Base-by-base conservation (phyloP, 2,329 filamentous ascomycete genomes). In the Thielaviopsis cerberus region DNA sequence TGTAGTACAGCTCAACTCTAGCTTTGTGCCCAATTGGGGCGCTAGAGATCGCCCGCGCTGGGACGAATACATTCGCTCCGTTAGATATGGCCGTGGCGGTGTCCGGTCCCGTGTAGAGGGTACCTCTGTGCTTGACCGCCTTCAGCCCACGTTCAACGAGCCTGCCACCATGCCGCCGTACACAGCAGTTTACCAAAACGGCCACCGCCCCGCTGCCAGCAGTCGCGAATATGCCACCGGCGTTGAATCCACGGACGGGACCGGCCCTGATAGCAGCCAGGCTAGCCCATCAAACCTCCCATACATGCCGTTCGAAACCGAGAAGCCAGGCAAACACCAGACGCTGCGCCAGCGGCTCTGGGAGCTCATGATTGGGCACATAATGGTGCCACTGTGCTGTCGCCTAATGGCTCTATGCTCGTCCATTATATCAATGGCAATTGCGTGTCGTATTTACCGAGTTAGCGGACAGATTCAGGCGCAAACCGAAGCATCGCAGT, bases 301-400 rank as follows among this genome's bases (percentile, higher is more conserved):
- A n/a, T 57, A 57, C 15, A 34, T 55, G 52, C 45, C 59, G 4
- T 60, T 50, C 45, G 59, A 57, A 6, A 55, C 59, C 3, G 59
- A 60, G 24, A 63, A 65, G 26, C 65, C 67, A 41, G 66, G 62
- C 54, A 66, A 67, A 41, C 64, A 67, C 1, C 62, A 67, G 23
- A 65, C 65, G 7, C 64, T 74, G 10, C 73, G 71, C 61, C 79
- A 81, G 66, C 77, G 81, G 58, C 69, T 85, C 55, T 85, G 85
- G 75, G 76, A 78, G 57, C 78, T 80, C 41, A 74, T 94, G 26
- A 75, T 95, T 65, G 82, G 83, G 60, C 88, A 90, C 66, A 85
- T 89, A 13, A 83, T 96, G 63, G 85, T 95, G 1, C 92, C 92
- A 1, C 74, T 96, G 57, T 73, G 86, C 15, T 88, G 95, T 67